Conservation (phyloP, 495 filamentous ascomycete genomes). For the Pseudoneurospora amorphoporcata region DNA sequence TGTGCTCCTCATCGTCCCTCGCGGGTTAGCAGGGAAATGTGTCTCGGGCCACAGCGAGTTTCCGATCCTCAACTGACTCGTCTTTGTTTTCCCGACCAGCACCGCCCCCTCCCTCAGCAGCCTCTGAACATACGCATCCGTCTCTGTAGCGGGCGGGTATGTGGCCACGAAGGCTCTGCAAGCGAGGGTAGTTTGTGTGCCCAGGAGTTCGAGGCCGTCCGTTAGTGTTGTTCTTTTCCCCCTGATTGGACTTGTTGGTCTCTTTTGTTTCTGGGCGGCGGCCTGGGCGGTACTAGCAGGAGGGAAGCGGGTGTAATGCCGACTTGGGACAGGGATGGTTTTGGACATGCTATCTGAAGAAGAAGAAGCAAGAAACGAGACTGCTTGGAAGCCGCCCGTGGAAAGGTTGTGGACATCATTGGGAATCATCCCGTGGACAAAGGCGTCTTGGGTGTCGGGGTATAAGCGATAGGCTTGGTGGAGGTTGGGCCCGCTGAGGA, state of each 20-base stretch:
- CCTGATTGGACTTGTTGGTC: slow-evolving; percentile 22
- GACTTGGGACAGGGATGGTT: slow-evolving; percentile 30
- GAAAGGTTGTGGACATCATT: not conserved
- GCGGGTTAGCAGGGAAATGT: slow-evolving; percentile 36
- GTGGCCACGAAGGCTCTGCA: slow-evolving; percentile 32
- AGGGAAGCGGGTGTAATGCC: slow-evolving; percentile 25
- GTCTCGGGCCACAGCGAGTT: slow-evolving; percentile 11
- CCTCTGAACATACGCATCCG: slow-evolving; percentile 24
- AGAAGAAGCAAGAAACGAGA: not conserved
- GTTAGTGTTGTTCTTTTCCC: slow-evolving; percentile 34
- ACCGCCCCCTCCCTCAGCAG: slow-evolving; percentile 37
- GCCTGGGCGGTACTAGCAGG: not conserved
- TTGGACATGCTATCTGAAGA: not conserved
- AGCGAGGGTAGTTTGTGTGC: slow-evolving; percentile 31
- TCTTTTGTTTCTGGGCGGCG: not conserved
- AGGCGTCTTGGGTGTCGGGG: slow-evolving; percentile 8
- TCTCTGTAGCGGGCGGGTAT: slow-evolving; percentile 23
- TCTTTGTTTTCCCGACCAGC: slow-evolving; percentile 39
- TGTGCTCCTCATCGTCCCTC: slow-evolving; percentile 32
- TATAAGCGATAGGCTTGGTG: slow-evolving; percentile 11
- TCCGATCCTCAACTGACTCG: slow-evolving; percentile 31
- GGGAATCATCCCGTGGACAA: slow-evolving; percentile 4
- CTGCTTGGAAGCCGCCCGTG: not conserved
- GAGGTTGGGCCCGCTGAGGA: slow-evolving; percentile 6
- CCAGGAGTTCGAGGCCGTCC: slow-evolving; percentile 36